Conservation (phyloP, 139 green algal species). For the Tetraselmis chui region DNA sequence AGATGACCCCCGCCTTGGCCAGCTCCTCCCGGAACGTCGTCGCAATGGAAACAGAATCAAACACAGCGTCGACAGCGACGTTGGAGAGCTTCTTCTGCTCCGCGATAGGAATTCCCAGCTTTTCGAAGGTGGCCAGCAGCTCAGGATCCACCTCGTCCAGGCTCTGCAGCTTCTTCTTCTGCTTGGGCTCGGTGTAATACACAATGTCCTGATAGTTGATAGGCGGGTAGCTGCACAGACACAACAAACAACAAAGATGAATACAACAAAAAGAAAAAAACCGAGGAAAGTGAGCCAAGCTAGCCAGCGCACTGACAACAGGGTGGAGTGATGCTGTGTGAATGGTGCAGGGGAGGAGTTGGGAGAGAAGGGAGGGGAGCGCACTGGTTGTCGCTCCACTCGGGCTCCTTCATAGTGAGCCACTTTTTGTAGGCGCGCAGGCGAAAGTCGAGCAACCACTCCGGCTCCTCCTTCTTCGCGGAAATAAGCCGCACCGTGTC, state of each 20-base stretch:
- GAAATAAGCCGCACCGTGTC: conserved; percentile 45
- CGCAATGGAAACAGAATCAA: conserved; percentile 52
- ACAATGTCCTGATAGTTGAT: conserved; percentile 40
- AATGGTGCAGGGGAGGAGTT: no score
- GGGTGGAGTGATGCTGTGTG: background rate
- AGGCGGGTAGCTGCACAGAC: conserved; percentile 6
- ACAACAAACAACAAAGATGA: background rate
- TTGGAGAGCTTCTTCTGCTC: conserved; percentile 51
- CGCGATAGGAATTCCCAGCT: conserved; percentile 48
- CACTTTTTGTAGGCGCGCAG: conserved; percentile 47
- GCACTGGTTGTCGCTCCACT: conserved; percentile 51
- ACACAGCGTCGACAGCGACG: conserved; percentile 54
- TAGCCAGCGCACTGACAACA: background rate
- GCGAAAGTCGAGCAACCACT: conserved; percentile 58
- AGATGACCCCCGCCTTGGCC: conserved; percentile 51
- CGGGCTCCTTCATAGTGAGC: conserved; percentile 50
- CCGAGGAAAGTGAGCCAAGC: background rate
- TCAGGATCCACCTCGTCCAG: conserved; percentile 38
- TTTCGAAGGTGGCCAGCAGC: conserved; percentile 50
- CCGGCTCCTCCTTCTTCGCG: conserved; percentile 54
- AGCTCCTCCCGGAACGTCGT: conserved; percentile 55
- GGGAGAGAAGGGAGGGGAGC: background rate
- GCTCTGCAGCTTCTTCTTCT: conserved; percentile 40
- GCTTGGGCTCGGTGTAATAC: conserved; percentile 54
- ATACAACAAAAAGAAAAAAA: background rate